Conservation (phyloP, 495 filamentous ascomycete species). For the Aspergillus nanangensis region DNA sequence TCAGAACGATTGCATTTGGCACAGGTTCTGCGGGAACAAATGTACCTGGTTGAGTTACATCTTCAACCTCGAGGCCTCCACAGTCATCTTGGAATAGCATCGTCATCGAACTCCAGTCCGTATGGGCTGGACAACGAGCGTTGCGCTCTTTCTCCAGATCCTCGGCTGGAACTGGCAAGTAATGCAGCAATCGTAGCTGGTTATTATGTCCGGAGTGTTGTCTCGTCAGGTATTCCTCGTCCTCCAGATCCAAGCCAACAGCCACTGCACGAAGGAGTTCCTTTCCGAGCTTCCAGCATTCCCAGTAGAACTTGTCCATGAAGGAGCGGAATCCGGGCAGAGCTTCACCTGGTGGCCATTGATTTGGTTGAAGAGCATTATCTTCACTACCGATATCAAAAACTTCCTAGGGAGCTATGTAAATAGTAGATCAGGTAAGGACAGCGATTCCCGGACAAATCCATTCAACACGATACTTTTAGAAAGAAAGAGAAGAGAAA, state of each 20-base stretch:
- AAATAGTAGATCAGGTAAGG: too few species aligned
- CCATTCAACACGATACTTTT: too few species aligned
- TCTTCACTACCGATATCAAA: conserved; percentile 63
- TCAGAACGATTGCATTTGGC: conserved; percentile 51
- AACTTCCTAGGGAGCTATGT: conserved; percentile 55
- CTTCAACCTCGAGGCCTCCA: conserved; percentile 54
- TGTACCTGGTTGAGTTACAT: conserved; percentile 38
- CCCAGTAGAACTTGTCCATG: conserved; percentile 54
- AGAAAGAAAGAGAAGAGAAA: too few species aligned
- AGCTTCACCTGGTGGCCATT: conserved; percentile 55
- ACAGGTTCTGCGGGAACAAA: conserved; percentile 51
- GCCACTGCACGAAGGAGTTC: conserved; percentile 51
- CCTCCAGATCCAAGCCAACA: conserved; percentile 41
- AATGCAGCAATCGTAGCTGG: conserved; percentile 63
- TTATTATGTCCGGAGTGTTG: conserved; percentile 56
- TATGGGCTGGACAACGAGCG: conserved; percentile 52
- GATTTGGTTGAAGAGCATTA: conserved; percentile 53
- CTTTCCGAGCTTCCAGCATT: conserved; percentile 37
- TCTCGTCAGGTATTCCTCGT: conserved; percentile 47
- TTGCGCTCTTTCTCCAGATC: conserved; percentile 38
- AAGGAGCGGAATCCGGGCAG: conserved; percentile 59
- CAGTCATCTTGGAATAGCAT: conserved; percentile 50
- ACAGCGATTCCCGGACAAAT: too few species aligned
- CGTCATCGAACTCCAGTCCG: conserved; percentile 49
- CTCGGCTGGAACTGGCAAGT: conserved; percentile 51